Evolutionary conservation across 1,139 yeast species (phyloP), one percentile per base, ranked within the genome.

Genomic region (Lodderomyces oxycetoniae): DNA sequence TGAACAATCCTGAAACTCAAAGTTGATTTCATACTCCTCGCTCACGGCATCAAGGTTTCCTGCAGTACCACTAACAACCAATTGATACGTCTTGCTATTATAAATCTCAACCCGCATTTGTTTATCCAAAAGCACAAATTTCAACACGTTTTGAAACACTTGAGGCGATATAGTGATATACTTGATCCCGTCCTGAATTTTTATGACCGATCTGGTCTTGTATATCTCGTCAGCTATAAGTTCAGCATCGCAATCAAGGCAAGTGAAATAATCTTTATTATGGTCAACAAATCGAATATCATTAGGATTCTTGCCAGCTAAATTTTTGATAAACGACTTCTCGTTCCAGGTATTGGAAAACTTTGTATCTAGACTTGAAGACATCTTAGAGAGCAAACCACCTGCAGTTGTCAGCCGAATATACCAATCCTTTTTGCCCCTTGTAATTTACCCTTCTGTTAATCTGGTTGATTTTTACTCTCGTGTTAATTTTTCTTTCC

Each of bases 211-310:
- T 28, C 74, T 77, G 0, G 97, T 86, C 46, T 82, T 83, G 59
- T 86, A 91, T 21, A 91, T 78, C 37, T 71, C 66, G 42, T 88
- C 93, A 3, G 96, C 96, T 28, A 87, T 84, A 40, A 77, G 68
- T 32, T 72, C 71, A 3, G 97, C 96, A 54, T 89, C 96, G n/a
- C 65, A 67, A 26, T 81, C 86, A 23, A 87, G 67, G 1, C 77
- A 81, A 1, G 85, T 77, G 55, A 79, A 88, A 53, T 83, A 85
- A 42, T 85, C 95, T 35, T 79, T 80, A 47, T 63, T 63, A 50
- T 68, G 73, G 43, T 87, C 95, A 32, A 84, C 80, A 21, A 86
- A 63, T 24, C 95, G 66, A 20, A 88, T 55, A 28, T 67, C 58
- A 13, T 50, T 38, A 1, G 59, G 51, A 12, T 71, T 70, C 45